Evolutionary conservation across 345 rosid species (phyloP).

Genomic region (Cochlearia excelsa): DNA sequence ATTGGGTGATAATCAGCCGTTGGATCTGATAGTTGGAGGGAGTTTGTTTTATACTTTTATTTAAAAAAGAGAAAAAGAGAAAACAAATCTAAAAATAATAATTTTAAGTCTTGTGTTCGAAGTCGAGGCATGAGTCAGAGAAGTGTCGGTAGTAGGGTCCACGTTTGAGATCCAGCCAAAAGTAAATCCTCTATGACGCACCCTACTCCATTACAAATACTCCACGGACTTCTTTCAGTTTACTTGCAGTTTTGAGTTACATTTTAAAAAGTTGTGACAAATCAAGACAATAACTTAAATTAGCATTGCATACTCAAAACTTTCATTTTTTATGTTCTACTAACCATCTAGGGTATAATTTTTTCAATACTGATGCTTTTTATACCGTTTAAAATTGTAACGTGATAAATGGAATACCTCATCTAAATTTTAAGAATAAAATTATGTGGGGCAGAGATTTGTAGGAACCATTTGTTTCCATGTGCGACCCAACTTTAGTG

Average conservation of each 20-base stretch:
- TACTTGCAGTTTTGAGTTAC: too few species aligned
- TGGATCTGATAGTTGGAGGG: conserved; percentile 45
- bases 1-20: conserved; percentile 33
- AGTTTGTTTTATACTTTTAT: not conserved
- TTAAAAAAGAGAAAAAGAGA: not conserved
- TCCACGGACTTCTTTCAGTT: too few species aligned
- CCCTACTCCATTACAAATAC: not conserved
- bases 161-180: conserved; percentile 26
- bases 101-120: conserved; percentile 37
- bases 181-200: conserved; percentile 32
- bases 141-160: conserved; percentile 42
- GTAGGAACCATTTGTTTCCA: conserved; percentile 30
- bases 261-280: too few species aligned
- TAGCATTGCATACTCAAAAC: too few species aligned
- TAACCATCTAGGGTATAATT: too few species aligned
- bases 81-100: conserved; percentile 21
- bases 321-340: too few species aligned
- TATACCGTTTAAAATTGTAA: too few species aligned
- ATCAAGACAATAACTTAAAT: too few species aligned
- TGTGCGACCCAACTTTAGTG: conserved; percentile 32
- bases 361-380: too few species aligned
- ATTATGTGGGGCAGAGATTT: too few species aligned
- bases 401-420: too few species aligned
- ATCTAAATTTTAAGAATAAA: too few species aligned
- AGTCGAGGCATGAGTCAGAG: conserved; percentile 34